phyloP scores from a whole-genome alignment of 2,329 filamentous ascomycete species.

The Verticillium klebahnii region DNA sequence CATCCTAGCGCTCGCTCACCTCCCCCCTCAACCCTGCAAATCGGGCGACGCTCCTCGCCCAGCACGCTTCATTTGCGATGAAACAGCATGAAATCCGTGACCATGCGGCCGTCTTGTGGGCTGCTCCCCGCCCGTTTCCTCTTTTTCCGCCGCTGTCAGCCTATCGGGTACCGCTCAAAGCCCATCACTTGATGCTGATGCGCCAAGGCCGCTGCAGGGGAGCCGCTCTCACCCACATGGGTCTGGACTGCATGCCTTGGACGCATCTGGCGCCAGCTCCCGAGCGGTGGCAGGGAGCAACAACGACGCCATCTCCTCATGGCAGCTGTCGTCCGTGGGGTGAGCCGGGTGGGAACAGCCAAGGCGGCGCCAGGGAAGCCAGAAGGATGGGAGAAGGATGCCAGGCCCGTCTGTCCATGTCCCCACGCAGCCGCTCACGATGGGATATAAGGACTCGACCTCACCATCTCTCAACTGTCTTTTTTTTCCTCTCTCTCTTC shows the following conservation, averaged over 20 bases:
- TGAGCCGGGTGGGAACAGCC: not conserved
- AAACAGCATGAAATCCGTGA: not conserved
- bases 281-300: not conserved
- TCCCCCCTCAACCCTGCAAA: not conserved
- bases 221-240: not conserved
- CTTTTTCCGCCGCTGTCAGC: not conserved
- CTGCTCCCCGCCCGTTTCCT: not conserved
- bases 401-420: not conserved
- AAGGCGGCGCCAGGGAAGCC: not conserved
- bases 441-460: conserved; percentile 2
- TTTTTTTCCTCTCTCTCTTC: conserved; percentile 1
- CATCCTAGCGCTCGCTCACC: not conserved
- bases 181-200: conserved; percentile 3
- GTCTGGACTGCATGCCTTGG: not conserved
- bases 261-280: not conserved
- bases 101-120: not conserved
- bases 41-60: not conserved
- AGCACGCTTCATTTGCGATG: conserved; percentile 1
- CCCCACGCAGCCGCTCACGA: not conserved
- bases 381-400: not conserved
- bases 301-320: not conserved
- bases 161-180: not conserved
- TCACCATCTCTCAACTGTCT: not conserved
- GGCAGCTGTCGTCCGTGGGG: not conserved
- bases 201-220: not conserved